These are phyloP conservation scores for Tetrapisispora pingtungensis DNA, from an alignment of 805 yeast genomes.

Conservation along the genomic window DNA sequence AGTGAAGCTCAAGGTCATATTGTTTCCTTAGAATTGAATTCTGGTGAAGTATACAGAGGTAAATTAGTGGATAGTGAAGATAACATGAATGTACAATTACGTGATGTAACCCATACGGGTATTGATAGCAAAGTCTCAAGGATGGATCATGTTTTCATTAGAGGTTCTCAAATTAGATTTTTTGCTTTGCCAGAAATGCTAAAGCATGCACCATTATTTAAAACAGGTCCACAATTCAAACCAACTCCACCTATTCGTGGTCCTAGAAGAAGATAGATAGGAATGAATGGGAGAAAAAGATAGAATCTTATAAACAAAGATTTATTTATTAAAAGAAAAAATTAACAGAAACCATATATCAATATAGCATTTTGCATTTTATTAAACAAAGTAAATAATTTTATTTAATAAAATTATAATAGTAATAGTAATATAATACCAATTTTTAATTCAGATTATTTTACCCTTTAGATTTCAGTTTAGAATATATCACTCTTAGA, in stretches of 20 bases:
- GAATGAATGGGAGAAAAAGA: background rate
- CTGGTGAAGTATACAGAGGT: slow-evolving; percentile 85
- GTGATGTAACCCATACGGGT: slow-evolving; percentile 72
- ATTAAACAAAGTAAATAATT: background rate
- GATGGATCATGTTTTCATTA: slow-evolving; percentile 74
- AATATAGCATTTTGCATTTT: background rate
- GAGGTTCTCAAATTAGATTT: slow-evolving; percentile 85
- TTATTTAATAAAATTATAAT: background rate
- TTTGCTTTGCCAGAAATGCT: slow-evolving; percentile 83
- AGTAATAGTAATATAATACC: no score
- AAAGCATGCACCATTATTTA: slow-evolving; percentile 81
- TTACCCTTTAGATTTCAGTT: no score
- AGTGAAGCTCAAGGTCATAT: slow-evolving; percentile 87
- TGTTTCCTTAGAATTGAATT: slow-evolving; percentile 68
- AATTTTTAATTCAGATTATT: no score
- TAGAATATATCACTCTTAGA: background rate
- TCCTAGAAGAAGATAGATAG: slow-evolving; percentile 32
- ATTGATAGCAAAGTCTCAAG: slow-evolving; percentile 66
- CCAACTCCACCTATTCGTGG: slow-evolving; percentile 69
- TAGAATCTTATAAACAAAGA: no score
- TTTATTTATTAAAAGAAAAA: no score
- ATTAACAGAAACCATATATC: background rate
- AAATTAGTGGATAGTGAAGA: slow-evolving; percentile 82
- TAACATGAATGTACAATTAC: slow-evolving; percentile 83
- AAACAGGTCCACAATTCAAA: slow-evolving; percentile 41